These are phyloP conservation scores for Alternaria incomplexa DNA, from an alignment of 2,329 filamentous ascomycete species.

Conservation along the genomic window DNA sequence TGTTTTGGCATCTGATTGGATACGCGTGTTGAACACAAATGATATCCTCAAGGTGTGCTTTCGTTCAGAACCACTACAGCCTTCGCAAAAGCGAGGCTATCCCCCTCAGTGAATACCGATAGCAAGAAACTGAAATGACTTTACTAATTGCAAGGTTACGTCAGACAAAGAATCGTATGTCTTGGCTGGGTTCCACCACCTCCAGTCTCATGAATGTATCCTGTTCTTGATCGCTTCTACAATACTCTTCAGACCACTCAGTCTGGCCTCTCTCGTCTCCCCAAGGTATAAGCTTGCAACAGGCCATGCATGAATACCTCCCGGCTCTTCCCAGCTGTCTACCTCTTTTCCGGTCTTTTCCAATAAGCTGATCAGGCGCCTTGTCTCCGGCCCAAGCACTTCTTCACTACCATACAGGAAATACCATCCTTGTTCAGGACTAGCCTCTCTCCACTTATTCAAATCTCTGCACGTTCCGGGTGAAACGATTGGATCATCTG, in stretches of 20 bases:
- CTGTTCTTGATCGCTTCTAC: conserved; percentile 45
- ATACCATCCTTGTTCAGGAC: conserved; percentile 70
- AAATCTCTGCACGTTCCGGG: conserved; percentile 73
- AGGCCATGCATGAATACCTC: conserved; percentile 82
- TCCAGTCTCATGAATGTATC: conserved; percentile 22
- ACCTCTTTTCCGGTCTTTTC: conserved; percentile 61
- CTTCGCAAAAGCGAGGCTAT: background rate
- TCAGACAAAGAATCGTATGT: background rate
- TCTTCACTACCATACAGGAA: conserved; percentile 79
- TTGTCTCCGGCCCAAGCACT: conserved; percentile 75
- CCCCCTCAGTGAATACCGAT: background rate
- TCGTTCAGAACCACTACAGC: background rate
- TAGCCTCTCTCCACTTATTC: conserved; percentile 70
- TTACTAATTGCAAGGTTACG: background rate
- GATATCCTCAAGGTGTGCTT: background rate
- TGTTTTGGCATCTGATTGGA: background rate
- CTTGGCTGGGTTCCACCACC: background rate
- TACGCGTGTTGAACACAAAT: background rate
- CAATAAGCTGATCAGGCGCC: conserved; percentile 64
- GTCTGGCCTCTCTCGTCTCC: conserved; percentile 53
- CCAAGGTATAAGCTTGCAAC: conserved; percentile 68
- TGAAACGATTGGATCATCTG: conserved; percentile 66
- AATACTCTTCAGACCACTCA: conserved; percentile 56
- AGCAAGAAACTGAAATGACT: background rate
- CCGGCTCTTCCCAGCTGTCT: conserved; percentile 65